Evolutionary conservation across 2,329 filamentous ascomycete species (phyloP), one percentile per base, ranked within the genome.

Genomic region (Xylariales sp.): DNA sequence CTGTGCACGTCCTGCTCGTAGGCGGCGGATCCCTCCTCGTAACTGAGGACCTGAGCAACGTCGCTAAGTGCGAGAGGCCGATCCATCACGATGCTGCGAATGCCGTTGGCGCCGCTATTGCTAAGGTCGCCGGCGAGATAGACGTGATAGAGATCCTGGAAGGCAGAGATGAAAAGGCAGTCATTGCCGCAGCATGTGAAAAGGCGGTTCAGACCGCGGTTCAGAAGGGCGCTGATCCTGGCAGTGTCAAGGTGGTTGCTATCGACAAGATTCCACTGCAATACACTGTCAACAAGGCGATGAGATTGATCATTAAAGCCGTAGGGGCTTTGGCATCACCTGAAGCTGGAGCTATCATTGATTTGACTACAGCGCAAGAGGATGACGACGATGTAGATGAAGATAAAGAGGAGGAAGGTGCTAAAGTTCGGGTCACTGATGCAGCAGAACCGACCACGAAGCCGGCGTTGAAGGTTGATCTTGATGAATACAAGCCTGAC

Each of bases 101-200:
- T 29, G 34, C 34, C 8, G 34, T 37, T 13, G 34, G 34, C 10
- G 34, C 34, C 6, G 34, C 34, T 14, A 37, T 37, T n/a, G 25
- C 34, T 8, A 37, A 37, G 25, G 34, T 37, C 6, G 28, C 34
- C 12, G 34, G 34, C 16, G 34, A 37, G 6, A 18, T 37, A 6
- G 34, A 37, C 25, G 14, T 18, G 4, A 37, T 37, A 8, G 34
- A 37, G 17, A 13, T 37, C 21, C 23, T 20, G 5, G 24, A 16
- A 5, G 34, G 16, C 14, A 28, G 25, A 11, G 23, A 28, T 4
- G 34, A 37, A 17, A 37, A 29, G 25, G 17, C 23, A 16, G 20
- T 37, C 6, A 18, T 37, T 8, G 24, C n/a, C 34, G 24, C 16
- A 13, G 34, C 24, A 13, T 18, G 25, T 5, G 24, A 37, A 20